Percentiles rank a stretch among this genome's conserved stretches.
These are phyloP conservation scores for Leucogyrophana mollusca DNA, from an alignment of 768 basidiomycete genomes.

Conservation along the genomic window DNA sequence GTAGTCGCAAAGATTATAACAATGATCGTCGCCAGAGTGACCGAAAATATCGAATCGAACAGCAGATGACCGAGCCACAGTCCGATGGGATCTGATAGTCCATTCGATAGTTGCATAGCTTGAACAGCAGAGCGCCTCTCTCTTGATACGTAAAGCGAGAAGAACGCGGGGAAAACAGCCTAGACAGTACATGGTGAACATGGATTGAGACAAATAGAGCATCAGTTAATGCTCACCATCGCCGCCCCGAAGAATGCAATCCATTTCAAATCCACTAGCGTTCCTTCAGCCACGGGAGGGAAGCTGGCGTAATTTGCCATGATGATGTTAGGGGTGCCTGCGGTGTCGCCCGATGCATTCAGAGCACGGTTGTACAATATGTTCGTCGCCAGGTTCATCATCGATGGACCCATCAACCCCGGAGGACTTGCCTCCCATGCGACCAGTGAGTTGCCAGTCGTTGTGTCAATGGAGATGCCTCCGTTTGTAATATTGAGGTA, in stretches of 20 bases:
- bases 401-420: slow-evolving; percentile 52
- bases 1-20: slow-evolving; percentile 56
- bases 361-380: slow-evolving; percentile 62
- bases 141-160: slow-evolving; percentile 70
- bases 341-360: slow-evolving; percentile 44
- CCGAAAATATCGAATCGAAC: slow-evolving; percentile 63
- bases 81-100: slow-evolving; percentile 64
- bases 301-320: slow-evolving; percentile 55
- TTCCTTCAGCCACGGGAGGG: slow-evolving; percentile 53
- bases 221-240: slow-evolving; percentile 47
- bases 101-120: slow-evolving; percentile 82
- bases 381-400: slow-evolving; percentile 71
- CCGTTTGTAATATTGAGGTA: slow-evolving; percentile 60
- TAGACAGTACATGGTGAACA: slow-evolving; percentile 19
- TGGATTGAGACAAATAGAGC: slow-evolving; percentile 1
- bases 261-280: slow-evolving; percentile 69
- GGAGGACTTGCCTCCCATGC: slow-evolving; percentile 73
- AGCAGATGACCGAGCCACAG: slow-evolving; percentile 79
- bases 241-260: slow-evolving; percentile 68
- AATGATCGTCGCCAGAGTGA: slow-evolving; percentile 63
- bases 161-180: slow-evolving; percentile 83
- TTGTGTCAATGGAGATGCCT: slow-evolving; percentile 61
- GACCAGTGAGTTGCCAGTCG: slow-evolving; percentile 50
- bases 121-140: slow-evolving; percentile 70
- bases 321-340: slow-evolving; percentile 49